Conservation (phyloP, 306 rosid species). For the Inga oerstediana region DNA sequence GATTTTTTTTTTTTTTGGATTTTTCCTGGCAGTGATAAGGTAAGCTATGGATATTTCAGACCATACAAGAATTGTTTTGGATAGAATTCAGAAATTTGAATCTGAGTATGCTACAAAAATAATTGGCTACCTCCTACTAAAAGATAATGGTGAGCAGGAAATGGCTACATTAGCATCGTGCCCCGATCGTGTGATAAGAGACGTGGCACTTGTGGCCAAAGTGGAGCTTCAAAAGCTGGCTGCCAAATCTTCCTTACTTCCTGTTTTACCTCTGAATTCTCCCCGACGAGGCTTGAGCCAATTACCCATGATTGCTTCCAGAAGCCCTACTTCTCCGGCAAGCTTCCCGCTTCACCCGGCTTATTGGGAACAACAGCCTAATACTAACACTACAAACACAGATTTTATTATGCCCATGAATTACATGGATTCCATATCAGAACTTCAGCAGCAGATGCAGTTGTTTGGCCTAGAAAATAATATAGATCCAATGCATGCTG, state of each 20-base stretch:
- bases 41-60: constrained; percentile 69
- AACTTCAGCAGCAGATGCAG: constrained; percentile 46
- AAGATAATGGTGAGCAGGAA: constrained; percentile 56
- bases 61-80: constrained; percentile 48
- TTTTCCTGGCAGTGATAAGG: constrained; percentile 41
- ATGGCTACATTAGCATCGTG: constrained; percentile 55
- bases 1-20: neutral
- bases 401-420: constrained; percentile 36
- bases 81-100: constrained; percentile 57
- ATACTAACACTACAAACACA: constrained; percentile 29
- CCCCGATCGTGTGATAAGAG: constrained; percentile 54
- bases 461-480: constrained; percentile 51
- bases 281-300: constrained; percentile 41
- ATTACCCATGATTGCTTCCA: constrained; percentile 32
- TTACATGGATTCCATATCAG: constrained; percentile 47
- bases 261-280: constrained; percentile 38
- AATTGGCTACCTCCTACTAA: constrained; percentile 62
- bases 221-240: constrained; percentile 46
- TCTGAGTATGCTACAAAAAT: constrained; percentile 63
- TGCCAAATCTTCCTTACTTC: constrained; percentile 32
- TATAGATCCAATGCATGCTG: constrained; percentile 42
- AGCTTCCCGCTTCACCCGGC: constrained; percentile 40
- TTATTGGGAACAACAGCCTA: constrained; percentile 47
- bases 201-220: constrained; percentile 48
- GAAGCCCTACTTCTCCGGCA: constrained; percentile 33